Percentiles rank a stretch among this genome's conserved stretches.
phyloP scores from a whole-genome alignment of 2,329 filamentous ascomycete species.

The Pleoardoris graminearum region DNA sequence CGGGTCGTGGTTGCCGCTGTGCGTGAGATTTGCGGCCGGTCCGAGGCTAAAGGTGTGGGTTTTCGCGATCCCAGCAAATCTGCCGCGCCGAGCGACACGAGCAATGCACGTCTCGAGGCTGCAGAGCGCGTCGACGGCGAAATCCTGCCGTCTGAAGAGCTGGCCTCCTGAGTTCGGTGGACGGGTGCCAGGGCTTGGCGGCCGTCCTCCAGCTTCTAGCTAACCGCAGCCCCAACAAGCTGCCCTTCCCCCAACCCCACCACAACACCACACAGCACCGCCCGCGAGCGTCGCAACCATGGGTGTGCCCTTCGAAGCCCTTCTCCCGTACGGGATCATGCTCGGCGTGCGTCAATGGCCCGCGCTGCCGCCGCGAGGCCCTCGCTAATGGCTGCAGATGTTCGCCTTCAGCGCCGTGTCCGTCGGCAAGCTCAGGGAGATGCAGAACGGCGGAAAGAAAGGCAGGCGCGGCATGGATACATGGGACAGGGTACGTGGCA shows the following conservation, averaged over 20 bases:
- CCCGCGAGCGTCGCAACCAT: slow-evolving; percentile 49
- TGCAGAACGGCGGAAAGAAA: slow-evolving; percentile 66
- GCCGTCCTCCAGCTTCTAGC: slow-evolving; percentile 3
- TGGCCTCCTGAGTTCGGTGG: slow-evolving; percentile 29
- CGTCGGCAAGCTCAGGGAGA: slow-evolving; percentile 60
- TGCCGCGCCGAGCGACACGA: slow-evolving; percentile 38
- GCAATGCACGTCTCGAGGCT: slow-evolving; percentile 27
- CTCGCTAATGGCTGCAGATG: slow-evolving; percentile 52
- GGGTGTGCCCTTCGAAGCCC: slow-evolving; percentile 69
- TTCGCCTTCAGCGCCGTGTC: slow-evolving; percentile 63
- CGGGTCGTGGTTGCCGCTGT: slow-evolving; percentile 22
- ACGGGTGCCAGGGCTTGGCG: background rate
- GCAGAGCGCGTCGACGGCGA: slow-evolving; percentile 33
- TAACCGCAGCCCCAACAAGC: slow-evolving; percentile 19
- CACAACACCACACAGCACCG: slow-evolving; percentile 22
- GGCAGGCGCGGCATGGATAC: slow-evolving; percentile 62
- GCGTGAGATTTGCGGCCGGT: slow-evolving; percentile 29
- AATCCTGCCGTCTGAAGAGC: slow-evolving; percentile 31
- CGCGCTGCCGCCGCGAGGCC: slow-evolving; percentile 11
- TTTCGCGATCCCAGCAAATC: slow-evolving; percentile 42
- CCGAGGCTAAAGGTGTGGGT: slow-evolving; percentile 19
- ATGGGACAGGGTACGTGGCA: slow-evolving; percentile 64
- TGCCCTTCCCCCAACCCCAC: slow-evolving; percentile 20
- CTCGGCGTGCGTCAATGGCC: slow-evolving; percentile 55
- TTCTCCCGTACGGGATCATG: slow-evolving; percentile 67